Evolutionary conservation across 2,329 filamentous ascomycete species (phyloP), one percentile per base, ranked within the genome.

Genomic region (Amauroascus niger): DNA sequence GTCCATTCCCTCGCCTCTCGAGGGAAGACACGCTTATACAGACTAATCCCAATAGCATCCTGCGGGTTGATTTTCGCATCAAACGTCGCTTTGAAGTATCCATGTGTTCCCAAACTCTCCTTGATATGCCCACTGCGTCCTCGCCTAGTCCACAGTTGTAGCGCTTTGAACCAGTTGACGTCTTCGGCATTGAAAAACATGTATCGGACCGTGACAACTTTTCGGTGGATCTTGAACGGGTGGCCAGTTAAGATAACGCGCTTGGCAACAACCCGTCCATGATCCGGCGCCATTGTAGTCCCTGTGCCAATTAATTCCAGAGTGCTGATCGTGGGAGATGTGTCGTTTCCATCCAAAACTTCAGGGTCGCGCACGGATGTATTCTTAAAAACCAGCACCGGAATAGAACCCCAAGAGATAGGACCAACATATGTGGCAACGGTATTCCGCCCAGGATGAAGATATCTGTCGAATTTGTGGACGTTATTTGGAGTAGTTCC

Each of bases 31-130:
- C 87, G 75, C 79, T 93, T 93, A 67, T 91, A 93, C 64, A 93
- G 67, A 71, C 88, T 95, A 58, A 97, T 86, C 48, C 88, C 93
- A 45, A 98, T 83, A 2, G 89, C 84, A 72, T 98, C 93, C 72
- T 96, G 87, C 1, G 93, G 90, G 70, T 96, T 97, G 69, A 98
- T 91, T 67, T 86, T 87, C 11, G 84, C 88, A 68, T 98, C 94
- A 73, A 98, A 98, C 1, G 86, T 96, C 11, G 93, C 93, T 78
- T 98, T 98, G 80, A 97, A 97, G 75, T 98, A 98, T n/a, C 93
- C 93, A 70, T 98, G 93, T 33, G 93, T 98, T 63, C 93, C 93
- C 48, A 98, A 74, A 55, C 85, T 80, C 75, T 98, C 93, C 76
- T 96, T 96, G 75, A 98, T 82, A 69, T 84, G 96, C 7, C 93